Evolutionary conservation across 2,329 filamentous ascomycete species (phyloP).

Genomic region (Proliferodiscus dingleyae): DNA sequence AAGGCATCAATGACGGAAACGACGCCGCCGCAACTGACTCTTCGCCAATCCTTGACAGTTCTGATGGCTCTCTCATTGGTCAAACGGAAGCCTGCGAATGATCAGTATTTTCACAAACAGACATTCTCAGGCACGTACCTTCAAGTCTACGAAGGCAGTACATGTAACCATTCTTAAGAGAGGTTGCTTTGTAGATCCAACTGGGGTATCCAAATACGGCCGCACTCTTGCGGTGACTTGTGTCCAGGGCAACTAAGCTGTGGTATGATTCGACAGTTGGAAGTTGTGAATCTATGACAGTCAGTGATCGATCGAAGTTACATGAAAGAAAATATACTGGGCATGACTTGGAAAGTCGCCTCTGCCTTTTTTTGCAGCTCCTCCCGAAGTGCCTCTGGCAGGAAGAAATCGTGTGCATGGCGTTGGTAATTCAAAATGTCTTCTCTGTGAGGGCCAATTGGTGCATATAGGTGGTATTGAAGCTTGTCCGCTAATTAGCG

Average conservation of each 20-base stretch:
- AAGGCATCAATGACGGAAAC: constrained; percentile 90
- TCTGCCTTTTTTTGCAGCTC: constrained; percentile 86
- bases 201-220: constrained; percentile 81
- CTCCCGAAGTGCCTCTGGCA: constrained; percentile 80
- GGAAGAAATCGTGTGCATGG: constrained; percentile 84
- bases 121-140: constrained; percentile 45
- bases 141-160: constrained; percentile 85
- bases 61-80: constrained; percentile 87
- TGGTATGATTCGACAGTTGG: constrained; percentile 85
- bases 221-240: constrained; percentile 70
- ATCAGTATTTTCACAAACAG: constrained; percentile 12
- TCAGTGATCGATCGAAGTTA: constrained; percentile 11
- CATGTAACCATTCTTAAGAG: constrained; percentile 80
- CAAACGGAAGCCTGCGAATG: constrained; percentile 64
- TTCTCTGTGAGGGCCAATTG: constrained; percentile 75
- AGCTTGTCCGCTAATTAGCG: constrained; percentile 47
- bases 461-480: constrained; percentile 91
- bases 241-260: constrained; percentile 85
- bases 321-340: constrained; percentile 49
- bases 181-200: constrained; percentile 94
- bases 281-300: constrained; percentile 55
- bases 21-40: constrained; percentile 73
- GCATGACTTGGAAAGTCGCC: constrained; percentile 77
- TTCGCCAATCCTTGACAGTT: constrained; percentile 83
- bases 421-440: constrained; percentile 82